Evolutionary conservation across 805 yeast genomes (phyloP), one percentile per base, ranked within the genome.

Genomic region (Debaryomyces hansenii): DNA sequence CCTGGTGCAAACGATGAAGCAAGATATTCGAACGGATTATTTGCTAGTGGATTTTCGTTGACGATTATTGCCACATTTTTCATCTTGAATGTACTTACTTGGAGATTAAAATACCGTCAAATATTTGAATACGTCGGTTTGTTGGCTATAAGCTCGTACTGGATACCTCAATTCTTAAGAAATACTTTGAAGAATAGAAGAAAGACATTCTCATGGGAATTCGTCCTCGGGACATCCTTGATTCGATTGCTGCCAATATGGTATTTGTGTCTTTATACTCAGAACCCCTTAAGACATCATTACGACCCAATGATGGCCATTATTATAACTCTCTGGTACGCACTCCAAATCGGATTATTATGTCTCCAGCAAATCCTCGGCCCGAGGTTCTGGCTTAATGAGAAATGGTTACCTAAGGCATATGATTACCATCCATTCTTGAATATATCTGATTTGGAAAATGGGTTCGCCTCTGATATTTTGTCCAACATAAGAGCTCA

Each of bases 141-240:
- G 8, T 49, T 82, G 1, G 41, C 74, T 1, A 55, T 85, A 24
- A 86, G 83, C 61, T 86, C 96, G 1, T 84, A 79, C 54, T 90
- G 97, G 97, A 54, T 87, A 12, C 97, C 97, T 1, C 98, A 91
- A 63, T 84, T 88, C 37, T 83, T 83, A 55, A 75, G 97, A 60
- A 89, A 90, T 60, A 79, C 84, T 2, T 62, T 83, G 24, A 76
- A 88, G 43, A 92, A 91, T 16, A 74, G 89, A 46, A 74, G 79
- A 45, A 81, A 87, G 3, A 56, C 69, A 11, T 80, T 90, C 51
- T 66, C 75, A 32, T 87, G 95, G 91, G 81, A 78, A 50, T 91
- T 87, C 55, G 78, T 90, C n/a, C 20, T 84, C 8, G 87, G 90
- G 0, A 80, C 87, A 0, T 79, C 90, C 0, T 33, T 80, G 1